Percentiles rank a stretch among this genome's conserved stretches.
phyloP scores from a whole-genome alignment of 805 yeast genomes.

The Candida chilensis region DNA sequence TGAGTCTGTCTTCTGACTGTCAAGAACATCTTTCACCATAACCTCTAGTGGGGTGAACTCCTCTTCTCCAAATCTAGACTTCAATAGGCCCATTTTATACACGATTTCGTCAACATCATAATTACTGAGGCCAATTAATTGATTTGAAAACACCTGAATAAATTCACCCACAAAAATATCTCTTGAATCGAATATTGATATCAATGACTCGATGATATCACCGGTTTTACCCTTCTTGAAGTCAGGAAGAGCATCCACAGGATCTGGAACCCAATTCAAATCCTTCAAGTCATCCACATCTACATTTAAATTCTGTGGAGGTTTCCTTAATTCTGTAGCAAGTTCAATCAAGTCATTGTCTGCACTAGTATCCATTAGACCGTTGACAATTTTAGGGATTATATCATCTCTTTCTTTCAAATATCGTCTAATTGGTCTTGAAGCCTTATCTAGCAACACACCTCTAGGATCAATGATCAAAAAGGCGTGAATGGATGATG shows the following conservation, averaged over 20 bases:
- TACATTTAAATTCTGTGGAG: slow-evolving; percentile 3
- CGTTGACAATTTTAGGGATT: slow-evolving; percentile 58
- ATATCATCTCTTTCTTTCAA: slow-evolving; percentile 70
- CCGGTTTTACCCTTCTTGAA: slow-evolving; percentile 51
- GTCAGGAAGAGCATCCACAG: slow-evolving; percentile 85
- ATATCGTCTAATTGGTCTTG: slow-evolving; percentile 66
- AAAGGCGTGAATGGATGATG: slow-evolving; percentile 64
- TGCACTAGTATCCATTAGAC: slow-evolving; percentile 43
- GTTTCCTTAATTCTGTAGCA: slow-evolving; percentile 38
- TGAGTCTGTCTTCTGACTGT: slow-evolving; percentile 39
- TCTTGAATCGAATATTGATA: slow-evolving; percentile 65
- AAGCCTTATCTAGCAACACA: slow-evolving; percentile 68
- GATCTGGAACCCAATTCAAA: slow-evolving; percentile 74
- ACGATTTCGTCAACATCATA: slow-evolving; percentile 30
- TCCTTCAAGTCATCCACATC: slow-evolving; percentile 30
- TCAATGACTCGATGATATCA: slow-evolving; percentile 63
- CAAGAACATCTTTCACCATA: slow-evolving; percentile 68
- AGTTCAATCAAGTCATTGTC: slow-evolving; percentile 41
- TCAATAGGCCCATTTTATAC: slow-evolving; percentile 41
- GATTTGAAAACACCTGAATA: slow-evolving; percentile 47
- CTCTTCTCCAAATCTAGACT: slow-evolving; percentile 54
- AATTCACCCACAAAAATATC: slow-evolving; percentile 60
- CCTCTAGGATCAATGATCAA: slow-evolving; percentile 80
- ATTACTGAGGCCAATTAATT: slow-evolving; percentile 34
- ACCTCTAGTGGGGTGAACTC: slow-evolving; percentile 68